These are phyloP conservation scores for Nicotiana undulata DNA, from an alignment of 257 asterid genomes.

Conservation along the genomic window DNA sequence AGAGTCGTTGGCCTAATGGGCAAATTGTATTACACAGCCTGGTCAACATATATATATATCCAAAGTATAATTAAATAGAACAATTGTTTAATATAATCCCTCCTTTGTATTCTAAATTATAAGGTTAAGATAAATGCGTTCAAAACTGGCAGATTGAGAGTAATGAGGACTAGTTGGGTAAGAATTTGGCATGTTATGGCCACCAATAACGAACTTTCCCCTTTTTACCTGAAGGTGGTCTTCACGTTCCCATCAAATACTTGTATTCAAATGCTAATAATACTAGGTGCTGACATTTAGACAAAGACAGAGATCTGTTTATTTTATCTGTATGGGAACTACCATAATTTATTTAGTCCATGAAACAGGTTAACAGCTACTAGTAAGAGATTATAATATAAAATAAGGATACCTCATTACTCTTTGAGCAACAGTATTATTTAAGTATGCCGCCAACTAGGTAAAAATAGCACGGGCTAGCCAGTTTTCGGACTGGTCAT, in stretches of 20 bases:
- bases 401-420: neutral
- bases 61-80: neutral
- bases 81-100: neutral
- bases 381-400: neutral
- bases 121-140: neutral
- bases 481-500: no score
- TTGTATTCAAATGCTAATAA: neutral
- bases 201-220: conserved; percentile 6
- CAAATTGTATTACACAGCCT: neutral
- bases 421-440: neutral
- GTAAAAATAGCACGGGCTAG: no score
- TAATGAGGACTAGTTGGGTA: neutral
- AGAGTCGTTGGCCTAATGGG: neutral
- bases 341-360: neutral
- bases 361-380: neutral
- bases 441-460: neutral
- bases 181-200: conserved; percentile 6
- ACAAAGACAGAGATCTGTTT: neutral
- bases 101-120: neutral
- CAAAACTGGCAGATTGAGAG: neutral
- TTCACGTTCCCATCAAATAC: conserved; percentile 7
- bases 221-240: neutral
- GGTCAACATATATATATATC: neutral
- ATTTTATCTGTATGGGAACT: conserved; percentile 4
- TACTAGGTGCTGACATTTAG: neutral